phyloP scores from a whole-genome alignment of 345 rosid genomes.

The Raphanus sativus region DNA sequence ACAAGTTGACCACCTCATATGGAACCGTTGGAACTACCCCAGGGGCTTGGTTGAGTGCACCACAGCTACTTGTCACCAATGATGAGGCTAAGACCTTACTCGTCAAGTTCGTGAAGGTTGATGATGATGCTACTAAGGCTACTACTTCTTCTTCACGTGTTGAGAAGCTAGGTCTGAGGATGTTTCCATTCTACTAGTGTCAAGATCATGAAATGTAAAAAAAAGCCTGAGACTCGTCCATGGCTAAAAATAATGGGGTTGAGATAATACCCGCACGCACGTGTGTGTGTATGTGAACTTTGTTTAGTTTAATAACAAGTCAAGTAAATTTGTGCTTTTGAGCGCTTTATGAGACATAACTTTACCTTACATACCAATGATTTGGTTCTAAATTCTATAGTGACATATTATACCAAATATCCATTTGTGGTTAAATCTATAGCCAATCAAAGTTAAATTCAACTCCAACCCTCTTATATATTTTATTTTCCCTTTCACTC shows the following conservation, averaged over 20 bases:
- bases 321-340: not conserved
- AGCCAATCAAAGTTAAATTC: no score
- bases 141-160: conserved; percentile 1
- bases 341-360: no score
- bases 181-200: conserved; percentile 20
- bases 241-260: conserved; percentile 15
- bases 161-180: conserved; percentile 12
- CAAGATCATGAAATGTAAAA: not conserved
- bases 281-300: not conserved
- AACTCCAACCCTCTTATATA: no score
- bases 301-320: not conserved
- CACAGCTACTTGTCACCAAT: not conserved
- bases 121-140: not conserved
- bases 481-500: no score
- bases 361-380: no score
- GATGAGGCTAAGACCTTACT: not conserved
- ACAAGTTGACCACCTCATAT: not conserved
- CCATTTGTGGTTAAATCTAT: no score
- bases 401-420: no score
- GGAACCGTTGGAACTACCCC: not conserved
- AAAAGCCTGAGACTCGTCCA: conserved; percentile 21
- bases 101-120: not conserved
- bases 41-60: not conserved
- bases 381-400: no score
- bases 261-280: conserved; percentile 2